Conservation (phyloP, 441 rosid species). For the Gossypium davidsonii region DNA sequence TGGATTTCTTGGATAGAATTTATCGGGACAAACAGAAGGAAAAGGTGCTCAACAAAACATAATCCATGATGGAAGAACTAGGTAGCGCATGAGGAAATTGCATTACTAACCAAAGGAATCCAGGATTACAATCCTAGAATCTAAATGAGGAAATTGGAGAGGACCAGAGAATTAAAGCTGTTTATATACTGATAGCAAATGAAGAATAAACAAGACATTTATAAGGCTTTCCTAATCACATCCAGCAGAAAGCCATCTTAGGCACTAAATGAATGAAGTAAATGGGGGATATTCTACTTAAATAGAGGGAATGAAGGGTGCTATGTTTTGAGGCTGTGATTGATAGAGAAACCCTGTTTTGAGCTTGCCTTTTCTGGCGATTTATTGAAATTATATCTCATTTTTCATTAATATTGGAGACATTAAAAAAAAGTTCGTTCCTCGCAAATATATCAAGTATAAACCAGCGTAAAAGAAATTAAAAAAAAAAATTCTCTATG, state of each 20-base stretch:
- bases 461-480: background rate
- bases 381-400: background rate
- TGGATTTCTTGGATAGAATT: background rate
- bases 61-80: background rate
- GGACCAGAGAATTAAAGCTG: background rate
- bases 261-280: background rate
- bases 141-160: background rate
- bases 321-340: background rate
- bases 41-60: background rate
- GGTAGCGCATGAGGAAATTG: background rate
- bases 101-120: background rate
- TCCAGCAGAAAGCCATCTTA: background rate
- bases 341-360: constrained; percentile 1
- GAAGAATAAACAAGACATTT: background rate
- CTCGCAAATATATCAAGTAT: background rate
- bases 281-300: background rate
- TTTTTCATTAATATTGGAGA: constrained; percentile 7
- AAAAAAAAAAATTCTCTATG: too few species aligned
- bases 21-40: background rate
- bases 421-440: background rate
- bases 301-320: background rate
- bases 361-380: background rate
- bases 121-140: background rate
- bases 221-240: background rate
- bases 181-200: background rate